Evolutionary conservation across 2,329 filamentous ascomycete genomes (phyloP).

Genomic region (Aureobasidium sp.): DNA sequence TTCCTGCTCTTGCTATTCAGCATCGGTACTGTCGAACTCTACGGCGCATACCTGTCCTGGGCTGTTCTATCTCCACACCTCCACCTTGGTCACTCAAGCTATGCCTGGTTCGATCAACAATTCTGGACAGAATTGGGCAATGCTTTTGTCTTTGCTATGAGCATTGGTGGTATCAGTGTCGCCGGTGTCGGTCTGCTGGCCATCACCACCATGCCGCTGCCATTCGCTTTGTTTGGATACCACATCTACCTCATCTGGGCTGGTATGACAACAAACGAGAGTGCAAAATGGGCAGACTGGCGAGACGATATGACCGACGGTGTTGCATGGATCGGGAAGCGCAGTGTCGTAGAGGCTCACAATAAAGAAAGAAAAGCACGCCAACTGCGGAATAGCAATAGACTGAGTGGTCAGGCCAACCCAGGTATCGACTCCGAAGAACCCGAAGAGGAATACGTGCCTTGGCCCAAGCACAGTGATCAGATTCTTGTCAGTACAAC

Average conservation of each 20-base stretch:
- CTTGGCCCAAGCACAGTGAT: conserved; percentile 79
- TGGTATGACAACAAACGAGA: conserved; percentile 97
- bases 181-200: conserved; percentile 85
- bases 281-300: conserved; percentile 84
- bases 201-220: conserved; percentile 78
- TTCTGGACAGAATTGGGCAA: conserved; percentile 30
- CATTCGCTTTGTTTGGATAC: conserved; percentile 82
- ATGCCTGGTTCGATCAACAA: neutral
- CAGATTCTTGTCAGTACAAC: conserved; percentile 79
- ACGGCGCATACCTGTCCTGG: conserved; percentile 75
- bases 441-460: conserved; percentile 42
- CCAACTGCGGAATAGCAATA: neutral
- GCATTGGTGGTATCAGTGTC: conserved; percentile 58
- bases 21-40: conserved; percentile 75
- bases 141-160: conserved; percentile 39
- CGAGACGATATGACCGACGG: conserved; percentile 75
- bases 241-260: conserved; percentile 91
- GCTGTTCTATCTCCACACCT: conserved; percentile 53
- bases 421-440: conserved; percentile 20
- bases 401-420: neutral
- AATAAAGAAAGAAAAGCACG: conserved; percentile 43
- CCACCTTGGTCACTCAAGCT: conserved; percentile 14
- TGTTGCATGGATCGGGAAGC: conserved; percentile 68
- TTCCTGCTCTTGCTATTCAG: conserved; percentile 89
- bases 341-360: conserved; percentile 51